phyloP scores from a whole-genome alignment of 768 basidiomycete species.

The Dentipellis sp. region DNA sequence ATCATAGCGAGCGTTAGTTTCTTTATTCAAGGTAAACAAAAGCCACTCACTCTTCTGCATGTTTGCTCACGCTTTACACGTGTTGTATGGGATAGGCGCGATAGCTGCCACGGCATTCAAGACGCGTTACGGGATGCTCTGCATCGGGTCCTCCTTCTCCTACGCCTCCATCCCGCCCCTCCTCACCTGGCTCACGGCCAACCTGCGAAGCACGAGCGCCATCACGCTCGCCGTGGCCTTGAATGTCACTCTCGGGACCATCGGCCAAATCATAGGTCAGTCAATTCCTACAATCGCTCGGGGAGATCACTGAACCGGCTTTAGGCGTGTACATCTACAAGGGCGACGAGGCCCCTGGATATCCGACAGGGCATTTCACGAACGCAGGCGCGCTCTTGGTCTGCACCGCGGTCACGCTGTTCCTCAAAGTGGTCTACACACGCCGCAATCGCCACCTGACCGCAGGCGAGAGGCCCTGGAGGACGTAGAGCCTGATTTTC shows the following conservation, averaged over 20 bases:
- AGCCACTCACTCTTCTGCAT: too few species aligned
- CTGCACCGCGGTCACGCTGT: conserved; percentile 8
- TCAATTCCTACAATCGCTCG: not conserved
- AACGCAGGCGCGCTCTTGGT: conserved; percentile 11
- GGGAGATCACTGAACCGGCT: too few species aligned
- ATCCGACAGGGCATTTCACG: not conserved
- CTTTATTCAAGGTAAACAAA: not conserved
- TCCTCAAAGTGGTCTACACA: conserved; percentile 12
- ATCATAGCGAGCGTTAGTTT: not conserved
- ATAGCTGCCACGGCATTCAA: conserved; percentile 7
- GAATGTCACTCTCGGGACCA: not conserved
- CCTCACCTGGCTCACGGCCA: not conserved
- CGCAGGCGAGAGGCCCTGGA: conserved; percentile 11
- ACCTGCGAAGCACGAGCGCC: not conserved
- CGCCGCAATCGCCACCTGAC: conserved; percentile 10
- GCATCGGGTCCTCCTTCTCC: not conserved
- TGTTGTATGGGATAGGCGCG: too few species aligned
- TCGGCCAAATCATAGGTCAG: not conserved
- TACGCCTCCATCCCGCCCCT: not conserved
- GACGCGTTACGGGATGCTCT: not conserved
- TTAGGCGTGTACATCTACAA: not conserved
- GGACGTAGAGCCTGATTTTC: too few species aligned
- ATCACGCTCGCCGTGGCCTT: not conserved
- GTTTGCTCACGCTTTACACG: too few species aligned
- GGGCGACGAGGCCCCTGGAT: not conserved